Evolutionary conservation across 2,329 filamentous ascomycete species (phyloP).

Genomic region (Aureobasidium melanogenum): DNA sequence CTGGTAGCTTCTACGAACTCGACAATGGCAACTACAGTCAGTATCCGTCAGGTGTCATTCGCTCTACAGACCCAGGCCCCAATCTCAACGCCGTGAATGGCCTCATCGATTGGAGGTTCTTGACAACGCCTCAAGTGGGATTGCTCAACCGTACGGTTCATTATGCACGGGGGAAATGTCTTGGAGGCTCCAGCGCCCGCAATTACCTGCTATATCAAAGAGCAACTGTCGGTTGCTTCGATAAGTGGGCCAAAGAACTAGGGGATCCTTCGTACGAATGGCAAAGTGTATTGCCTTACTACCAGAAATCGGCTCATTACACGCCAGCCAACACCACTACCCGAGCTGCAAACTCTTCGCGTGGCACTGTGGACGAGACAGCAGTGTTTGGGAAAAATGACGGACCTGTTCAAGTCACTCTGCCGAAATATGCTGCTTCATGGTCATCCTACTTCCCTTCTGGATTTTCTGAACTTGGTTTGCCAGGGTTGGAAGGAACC

Average conservation of each 20-base stretch:
- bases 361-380: slow-evolving; percentile 13
- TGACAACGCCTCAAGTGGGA: slow-evolving; percentile 17
- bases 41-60: slow-evolving; percentile 16
- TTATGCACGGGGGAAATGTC: slow-evolving; percentile 23
- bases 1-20: slow-evolving; percentile 19
- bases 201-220: slow-evolving; percentile 21
- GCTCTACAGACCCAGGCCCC: background rate
- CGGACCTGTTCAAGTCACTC: slow-evolving; percentile 23
- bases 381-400: slow-evolving; percentile 15
- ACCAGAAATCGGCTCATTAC: slow-evolving; percentile 19
- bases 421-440: slow-evolving; percentile 19
- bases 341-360: slow-evolving; percentile 15
- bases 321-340: slow-evolving; percentile 13
- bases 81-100: slow-evolving; percentile 16
- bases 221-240: slow-evolving; percentile 20
- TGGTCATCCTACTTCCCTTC: slow-evolving; percentile 22
- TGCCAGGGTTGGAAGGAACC: slow-evolving; percentile 21
- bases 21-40: slow-evolving; percentile 20
- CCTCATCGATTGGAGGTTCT: slow-evolving; percentile 23
- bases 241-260: slow-evolving; percentile 29
- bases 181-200: slow-evolving; percentile 22
- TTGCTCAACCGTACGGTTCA: slow-evolving; percentile 13
- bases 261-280: slow-evolving; percentile 19
- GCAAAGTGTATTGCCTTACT: slow-evolving; percentile 21
- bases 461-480: slow-evolving; percentile 22